phyloP scores from a whole-genome alignment of 2,329 filamentous ascomycete species.

The Stemphylium beticola region DNA sequence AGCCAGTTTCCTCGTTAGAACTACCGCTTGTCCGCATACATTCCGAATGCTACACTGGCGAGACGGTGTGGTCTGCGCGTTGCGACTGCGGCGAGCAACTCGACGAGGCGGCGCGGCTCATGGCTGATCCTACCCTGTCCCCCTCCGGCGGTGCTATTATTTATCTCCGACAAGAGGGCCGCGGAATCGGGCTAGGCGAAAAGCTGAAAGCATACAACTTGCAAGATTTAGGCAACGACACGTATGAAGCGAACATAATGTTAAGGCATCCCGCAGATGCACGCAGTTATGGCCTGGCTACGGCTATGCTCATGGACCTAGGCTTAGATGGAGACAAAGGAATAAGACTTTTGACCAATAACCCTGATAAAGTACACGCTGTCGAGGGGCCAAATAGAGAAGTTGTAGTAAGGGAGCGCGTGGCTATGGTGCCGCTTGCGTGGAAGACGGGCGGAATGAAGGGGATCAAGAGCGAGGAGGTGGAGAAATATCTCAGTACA shows the following conservation, averaged over 20 bases:
- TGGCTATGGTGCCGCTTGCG: conserved; percentile 93
- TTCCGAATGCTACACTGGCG: conserved; percentile 97
- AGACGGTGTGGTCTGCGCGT: conserved; percentile 96
- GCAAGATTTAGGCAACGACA: conserved; percentile 96
- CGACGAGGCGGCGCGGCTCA: conserved; percentile 91
- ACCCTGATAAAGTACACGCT: conserved; percentile 94
- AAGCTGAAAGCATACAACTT: conserved; percentile 98
- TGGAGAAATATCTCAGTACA: conserved; percentile 91
- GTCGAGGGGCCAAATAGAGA: conserved; percentile 92
- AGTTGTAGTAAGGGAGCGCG: conserved; percentile 83
- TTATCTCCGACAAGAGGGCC: conserved; percentile 93
- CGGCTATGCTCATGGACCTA: conserved; percentile 88
- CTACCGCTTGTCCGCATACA: conserved; percentile 90
- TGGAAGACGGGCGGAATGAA: conserved; percentile 81
- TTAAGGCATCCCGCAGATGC: conserved; percentile 93
- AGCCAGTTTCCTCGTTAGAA: conserved; percentile 38
- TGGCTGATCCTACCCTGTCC: conserved; percentile 71
- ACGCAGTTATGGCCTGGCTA: conserved; percentile 93
- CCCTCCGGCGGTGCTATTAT: conserved; percentile 85
- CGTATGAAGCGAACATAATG: conserved; percentile 91
- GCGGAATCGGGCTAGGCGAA: conserved; percentile 91
- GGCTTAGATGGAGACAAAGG: conserved; percentile 72
- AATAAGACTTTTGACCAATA: conserved; percentile 89
- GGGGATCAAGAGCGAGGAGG: conserved; percentile 85
- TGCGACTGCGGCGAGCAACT: conserved; percentile 98